phyloP scores from a whole-genome alignment of 352 stramenopile species.

The Globisporangium iwayamae region DNA sequence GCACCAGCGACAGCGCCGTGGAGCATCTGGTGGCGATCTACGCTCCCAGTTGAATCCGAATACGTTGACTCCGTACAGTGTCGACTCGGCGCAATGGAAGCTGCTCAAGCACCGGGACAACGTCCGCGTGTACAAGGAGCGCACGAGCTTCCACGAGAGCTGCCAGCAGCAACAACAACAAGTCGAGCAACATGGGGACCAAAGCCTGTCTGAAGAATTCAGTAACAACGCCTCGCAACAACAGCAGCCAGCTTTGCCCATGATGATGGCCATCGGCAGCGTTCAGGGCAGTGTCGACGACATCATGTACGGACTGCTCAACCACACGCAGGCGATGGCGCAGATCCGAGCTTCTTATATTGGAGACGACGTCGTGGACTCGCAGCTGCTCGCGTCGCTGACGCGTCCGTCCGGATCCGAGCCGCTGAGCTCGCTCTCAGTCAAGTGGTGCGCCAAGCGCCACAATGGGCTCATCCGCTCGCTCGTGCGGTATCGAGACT shows the following conservation, averaged over 20 bases:
- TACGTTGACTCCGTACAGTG: neutral
- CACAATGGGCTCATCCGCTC: conserved; percentile 21
- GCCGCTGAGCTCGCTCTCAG: conserved; percentile 31
- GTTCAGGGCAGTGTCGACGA: conserved; percentile 33
- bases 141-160: neutral
- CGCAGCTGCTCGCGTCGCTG: conserved; percentile 40
- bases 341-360: conserved; percentile 44
- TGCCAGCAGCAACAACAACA: neutral
- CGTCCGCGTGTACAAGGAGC: conserved; percentile 10
- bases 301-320: conserved; percentile 35
- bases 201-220: neutral
- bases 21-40: neutral
- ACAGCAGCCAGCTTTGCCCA: conserved; percentile 1
- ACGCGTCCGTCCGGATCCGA: conserved; percentile 29
- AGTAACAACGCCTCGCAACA: neutral
- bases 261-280: conserved; percentile 20
- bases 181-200: neutral
- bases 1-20: neutral
- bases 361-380: conserved; percentile 44
- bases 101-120: conserved; percentile 14
- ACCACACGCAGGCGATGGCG: conserved; percentile 21
- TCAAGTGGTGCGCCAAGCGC: conserved; percentile 21
- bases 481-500: conserved; percentile 53
- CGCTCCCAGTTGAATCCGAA: neutral
- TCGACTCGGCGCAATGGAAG: neutral